phyloP scores from a whole-genome alignment of 805 yeast genomes.

The Zygoascus ofunaensis region DNA sequence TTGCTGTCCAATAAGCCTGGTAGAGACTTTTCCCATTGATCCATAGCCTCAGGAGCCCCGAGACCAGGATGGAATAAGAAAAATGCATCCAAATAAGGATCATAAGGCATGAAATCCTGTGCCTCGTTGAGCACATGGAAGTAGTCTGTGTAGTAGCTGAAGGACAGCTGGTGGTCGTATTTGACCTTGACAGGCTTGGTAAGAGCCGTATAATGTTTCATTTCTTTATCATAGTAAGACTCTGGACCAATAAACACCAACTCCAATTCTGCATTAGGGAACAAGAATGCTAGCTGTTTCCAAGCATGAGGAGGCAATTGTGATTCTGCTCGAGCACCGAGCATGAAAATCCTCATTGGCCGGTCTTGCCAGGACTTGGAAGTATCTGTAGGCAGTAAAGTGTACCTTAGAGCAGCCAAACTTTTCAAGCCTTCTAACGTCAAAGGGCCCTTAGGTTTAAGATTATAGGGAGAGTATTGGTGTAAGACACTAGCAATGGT shows the following conservation, averaged over 20 bases:
- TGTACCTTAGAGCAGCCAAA: slow-evolving; percentile 82
- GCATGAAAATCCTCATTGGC: slow-evolving; percentile 78
- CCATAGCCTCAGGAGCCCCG: slow-evolving; percentile 68
- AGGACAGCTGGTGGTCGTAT: slow-evolving; percentile 61
- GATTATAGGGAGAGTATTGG: slow-evolving; percentile 73
- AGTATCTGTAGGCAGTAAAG: slow-evolving; percentile 67
- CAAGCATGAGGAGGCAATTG: slow-evolving; percentile 91
- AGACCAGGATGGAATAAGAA: slow-evolving; percentile 95
- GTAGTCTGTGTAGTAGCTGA: slow-evolving; percentile 80
- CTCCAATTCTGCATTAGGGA: slow-evolving; percentile 77
- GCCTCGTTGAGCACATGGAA: slow-evolving; percentile 86
- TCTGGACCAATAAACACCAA: slow-evolving; percentile 94
- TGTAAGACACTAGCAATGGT: slow-evolving; percentile 81
- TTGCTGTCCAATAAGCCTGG: slow-evolving; percentile 86
- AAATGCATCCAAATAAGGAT: slow-evolving; percentile 89
- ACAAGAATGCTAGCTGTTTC: slow-evolving; percentile 81
- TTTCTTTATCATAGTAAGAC: slow-evolving; percentile 63
- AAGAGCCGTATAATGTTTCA: slow-evolving; percentile 50
- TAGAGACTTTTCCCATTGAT: slow-evolving; percentile 75
- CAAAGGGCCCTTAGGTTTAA: slow-evolving; percentile 77
- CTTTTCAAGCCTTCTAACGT: slow-evolving; percentile 91
- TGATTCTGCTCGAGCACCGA: slow-evolving; percentile 90
- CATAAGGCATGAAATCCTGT: slow-evolving; percentile 95
- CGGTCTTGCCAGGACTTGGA: slow-evolving; percentile 62
- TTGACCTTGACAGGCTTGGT: slow-evolving; percentile 49